These are phyloP conservation scores for Pelargonium myrrhifolium DNA, from an alignment of 441 rosid species.

Conservation along the genomic window DNA sequence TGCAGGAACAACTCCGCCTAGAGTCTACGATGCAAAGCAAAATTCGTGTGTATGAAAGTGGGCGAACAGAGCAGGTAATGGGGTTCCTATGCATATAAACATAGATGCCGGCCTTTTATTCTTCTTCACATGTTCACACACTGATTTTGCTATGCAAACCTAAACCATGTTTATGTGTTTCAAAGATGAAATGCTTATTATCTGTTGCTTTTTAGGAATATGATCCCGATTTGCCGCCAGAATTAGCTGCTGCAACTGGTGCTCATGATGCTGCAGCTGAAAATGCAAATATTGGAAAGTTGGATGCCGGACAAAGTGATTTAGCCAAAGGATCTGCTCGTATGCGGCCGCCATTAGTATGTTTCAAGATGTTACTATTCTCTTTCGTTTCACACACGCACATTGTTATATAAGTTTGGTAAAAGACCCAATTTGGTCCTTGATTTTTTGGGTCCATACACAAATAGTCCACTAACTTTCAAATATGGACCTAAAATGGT, in stretches of 20 bases:
- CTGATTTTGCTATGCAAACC: too few relatives aligned
- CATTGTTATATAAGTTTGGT: slow-evolving; percentile 6
- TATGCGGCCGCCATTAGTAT: slow-evolving; percentile 71
- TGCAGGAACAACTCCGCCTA: slow-evolving; percentile 79
- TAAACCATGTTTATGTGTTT: neutral
- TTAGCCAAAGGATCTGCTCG: slow-evolving; percentile 49
- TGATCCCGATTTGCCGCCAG: slow-evolving; percentile 98
- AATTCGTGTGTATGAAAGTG: slow-evolving; percentile 96
- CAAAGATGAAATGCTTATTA: slow-evolving; percentile 8
- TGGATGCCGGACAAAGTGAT: slow-evolving; percentile 57
- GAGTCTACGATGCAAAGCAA: slow-evolving; percentile 97
- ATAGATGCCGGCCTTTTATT: neutral
- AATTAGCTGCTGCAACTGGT: slow-evolving; percentile 90
- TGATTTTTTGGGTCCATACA: too few relatives aligned
- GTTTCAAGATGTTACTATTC: slow-evolving; percentile 17
- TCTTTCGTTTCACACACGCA: neutral
- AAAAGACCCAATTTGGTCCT: too few relatives aligned
- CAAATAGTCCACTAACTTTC: too few relatives aligned
- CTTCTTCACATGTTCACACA: neutral
- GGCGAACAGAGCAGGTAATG: slow-evolving; percentile 82
- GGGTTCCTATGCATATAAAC: slow-evolving; percentile 16
- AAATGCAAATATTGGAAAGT: slow-evolving; percentile 47
- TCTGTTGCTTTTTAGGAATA: slow-evolving; percentile 50
- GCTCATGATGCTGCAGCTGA: slow-evolving; percentile 56
- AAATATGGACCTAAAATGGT: too few relatives aligned